Base-by-base conservation (phyloP, 768 basidiomycete genomes). In the Russula foetens region DNA sequence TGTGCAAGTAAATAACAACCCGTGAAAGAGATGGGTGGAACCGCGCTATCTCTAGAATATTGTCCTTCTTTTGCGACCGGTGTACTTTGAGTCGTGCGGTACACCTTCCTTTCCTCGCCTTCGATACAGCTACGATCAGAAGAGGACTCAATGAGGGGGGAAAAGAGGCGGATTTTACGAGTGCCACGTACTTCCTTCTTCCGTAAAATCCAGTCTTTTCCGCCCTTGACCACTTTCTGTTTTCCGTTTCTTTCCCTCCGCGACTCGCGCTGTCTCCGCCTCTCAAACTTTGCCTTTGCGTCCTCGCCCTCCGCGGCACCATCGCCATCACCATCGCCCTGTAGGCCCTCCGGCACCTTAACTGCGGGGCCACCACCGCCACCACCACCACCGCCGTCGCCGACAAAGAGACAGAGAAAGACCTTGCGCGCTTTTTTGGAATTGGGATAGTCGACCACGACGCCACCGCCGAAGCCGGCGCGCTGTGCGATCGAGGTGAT, bases 381-480 rank as follows among this genome's bases (percentile, higher is more conserved):
- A 28, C 69, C 70, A 14, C 82, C 84, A 8, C 86, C 88, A n/a
- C 82, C 85, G 12, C 87, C 89, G 19, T 84, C 80, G 31, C 96
- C 97, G 4, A 97, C 91, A 71, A 91, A 91, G 58, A 99, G 75
- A 70, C 94, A 95, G 60, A 99, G 69, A 71, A 94, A 99, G 59
- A 98, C 88, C 74, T 98, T 99, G 69, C 82, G 84, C 23, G 94
- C 96, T 73, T 95, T 99, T 68, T 90, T 90, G 0, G 92, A 95
- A 74, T 98, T 97, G 1, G 96, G 95, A 71, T 93, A 99, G 75
- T 99, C 97, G 41, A 99, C 90, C 24, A 98, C 89, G 38, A 99
- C 74, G 62, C 97, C 97, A 55, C 97, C 97, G 4, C 94, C 93
- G 71, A 99, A 99, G 1, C 97, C 97, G 7, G 96, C 93, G 67